A percentile compares a stretch with the other conserved stretches of the same genome.
Conservation (phyloP, 1,284 basidiomycete genomes). For the Rugosomyces carneus region DNA sequence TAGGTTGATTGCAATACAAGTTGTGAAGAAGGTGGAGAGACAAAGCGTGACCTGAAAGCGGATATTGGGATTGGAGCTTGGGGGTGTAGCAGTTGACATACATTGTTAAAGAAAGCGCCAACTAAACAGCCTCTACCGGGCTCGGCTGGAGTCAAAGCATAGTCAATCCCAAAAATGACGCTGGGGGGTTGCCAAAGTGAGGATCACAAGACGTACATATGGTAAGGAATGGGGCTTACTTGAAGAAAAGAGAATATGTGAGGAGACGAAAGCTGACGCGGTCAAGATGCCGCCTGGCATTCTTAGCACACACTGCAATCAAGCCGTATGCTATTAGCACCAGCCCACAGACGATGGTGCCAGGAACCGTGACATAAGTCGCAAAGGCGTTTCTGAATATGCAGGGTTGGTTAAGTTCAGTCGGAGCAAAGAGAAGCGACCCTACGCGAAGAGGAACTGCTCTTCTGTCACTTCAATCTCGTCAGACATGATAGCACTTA, state of each 20-base stretch:
- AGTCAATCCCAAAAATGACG: conserved; percentile 17
- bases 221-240: conserved; percentile 14
- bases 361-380: conserved; percentile 18
- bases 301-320: conserved; percentile 5
- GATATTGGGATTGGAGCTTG: background rate
- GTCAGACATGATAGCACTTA: too few relatives aligned
- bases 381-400: too few relatives aligned
- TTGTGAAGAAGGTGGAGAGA: conserved; percentile 19
- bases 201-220: background rate
- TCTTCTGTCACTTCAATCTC: too few relatives aligned
- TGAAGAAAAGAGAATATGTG: conserved; percentile 16
- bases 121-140: conserved; percentile 13
- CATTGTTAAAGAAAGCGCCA: conserved; percentile 17
- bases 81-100: too few relatives aligned
- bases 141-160: conserved; percentile 10
- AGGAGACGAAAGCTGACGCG: conserved; percentile 22
- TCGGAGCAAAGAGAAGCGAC: too few relatives aligned
- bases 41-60: conserved; percentile 12
- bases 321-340: conserved; percentile 16
- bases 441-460: too few relatives aligned
- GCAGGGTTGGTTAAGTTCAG: too few relatives aligned
- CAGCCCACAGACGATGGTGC: conserved; percentile 16
- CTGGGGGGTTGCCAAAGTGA: conserved; percentile 4
- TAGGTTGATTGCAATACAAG: conserved; percentile 21
- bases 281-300: conserved; percentile 16